phyloP scores from a whole-genome alignment of 306 rosid genomes.

The Amphicarpaea edgeworthii region DNA sequence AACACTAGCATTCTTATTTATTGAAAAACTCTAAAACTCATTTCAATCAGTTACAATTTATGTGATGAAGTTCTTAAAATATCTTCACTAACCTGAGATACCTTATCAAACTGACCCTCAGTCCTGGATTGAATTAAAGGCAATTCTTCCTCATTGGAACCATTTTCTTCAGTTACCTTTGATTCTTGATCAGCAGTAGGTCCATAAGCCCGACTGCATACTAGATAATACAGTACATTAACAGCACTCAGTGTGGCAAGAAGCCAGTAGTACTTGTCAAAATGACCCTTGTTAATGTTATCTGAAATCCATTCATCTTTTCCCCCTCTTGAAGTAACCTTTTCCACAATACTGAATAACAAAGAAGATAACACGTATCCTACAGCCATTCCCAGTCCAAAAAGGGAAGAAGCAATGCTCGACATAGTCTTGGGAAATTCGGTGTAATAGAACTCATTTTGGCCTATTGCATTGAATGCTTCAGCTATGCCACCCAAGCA shows the following conservation, averaged over 20 bases:
- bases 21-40: not conserved
- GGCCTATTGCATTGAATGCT: slow-evolving; percentile 70
- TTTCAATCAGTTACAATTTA: not conserved
- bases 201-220: slow-evolving; percentile 71
- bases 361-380: slow-evolving; percentile 57
- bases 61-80: slow-evolving; percentile 5
- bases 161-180: slow-evolving; percentile 30
- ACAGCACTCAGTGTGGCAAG: slow-evolving; percentile 53
- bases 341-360: slow-evolving; percentile 50
- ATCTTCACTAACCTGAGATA: slow-evolving; percentile 23
- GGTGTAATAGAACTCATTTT: slow-evolving; percentile 71
- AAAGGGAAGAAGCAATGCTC: slow-evolving; percentile 61
- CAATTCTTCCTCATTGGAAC: slow-evolving; percentile 35
- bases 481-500: slow-evolving; percentile 68
- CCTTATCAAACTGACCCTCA: slow-evolving; percentile 8
- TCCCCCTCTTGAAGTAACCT: slow-evolving; percentile 61
- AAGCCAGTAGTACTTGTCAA: slow-evolving; percentile 65
- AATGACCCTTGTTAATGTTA: slow-evolving; percentile 62
- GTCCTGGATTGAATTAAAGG: slow-evolving; percentile 17
- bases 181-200: slow-evolving; percentile 51
- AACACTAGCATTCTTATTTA: not conserved
- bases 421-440: slow-evolving; percentile 76
- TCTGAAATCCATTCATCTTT: slow-evolving; percentile 66
- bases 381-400: slow-evolving; percentile 63
- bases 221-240: slow-evolving; percentile 54